Conservation (phyloP, 176 grass and related monocot species). For the Tillandsia fasciculata region DNA sequence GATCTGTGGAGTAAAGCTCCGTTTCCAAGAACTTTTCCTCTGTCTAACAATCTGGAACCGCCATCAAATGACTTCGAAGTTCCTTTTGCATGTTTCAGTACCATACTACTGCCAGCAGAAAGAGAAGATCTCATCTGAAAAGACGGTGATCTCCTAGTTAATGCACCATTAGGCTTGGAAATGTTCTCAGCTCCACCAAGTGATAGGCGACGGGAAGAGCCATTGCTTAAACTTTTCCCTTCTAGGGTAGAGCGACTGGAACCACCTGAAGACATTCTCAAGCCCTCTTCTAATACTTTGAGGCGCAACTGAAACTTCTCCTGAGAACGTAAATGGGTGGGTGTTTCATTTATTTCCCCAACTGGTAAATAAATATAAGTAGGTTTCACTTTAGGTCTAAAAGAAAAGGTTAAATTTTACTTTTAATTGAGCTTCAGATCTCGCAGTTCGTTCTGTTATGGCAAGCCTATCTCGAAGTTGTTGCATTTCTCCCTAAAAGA, state of each 20-base stretch:
- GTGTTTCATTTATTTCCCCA: constrained; percentile 15
- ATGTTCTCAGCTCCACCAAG: constrained; percentile 81
- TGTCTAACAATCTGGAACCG: constrained; percentile 78
- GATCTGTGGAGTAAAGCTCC: constrained; percentile 75
- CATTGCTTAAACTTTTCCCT: constrained; percentile 73
- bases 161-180: constrained; percentile 66
- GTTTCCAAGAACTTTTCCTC: constrained; percentile 59
- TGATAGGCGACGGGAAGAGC: constrained; percentile 72
- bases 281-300: constrained; percentile 96
- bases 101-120: constrained; percentile 65
- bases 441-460: constrained; percentile 76
- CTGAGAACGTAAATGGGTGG: constrained; percentile 31
- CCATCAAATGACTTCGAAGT: constrained; percentile 99
- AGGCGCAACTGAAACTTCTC: constrained; percentile 89
- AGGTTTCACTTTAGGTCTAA: constrained; percentile 5
- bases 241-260: constrained; percentile 51
- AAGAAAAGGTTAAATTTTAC: constrained; percentile 28
- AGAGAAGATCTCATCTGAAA: constrained; percentile 93
- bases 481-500: constrained; percentile 78
- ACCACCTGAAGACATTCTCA: constrained; percentile 60
- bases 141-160: constrained; percentile 77
- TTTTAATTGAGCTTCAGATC: constrained; percentile 90
- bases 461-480: constrained; percentile 90
- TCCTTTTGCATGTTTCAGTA: constrained; percentile 91
- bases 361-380: constrained; percentile 16